Evolutionary conservation across 2,329 filamentous ascomycete species (phyloP).

Genomic region (Ceratocystis alfenasii): DNA sequence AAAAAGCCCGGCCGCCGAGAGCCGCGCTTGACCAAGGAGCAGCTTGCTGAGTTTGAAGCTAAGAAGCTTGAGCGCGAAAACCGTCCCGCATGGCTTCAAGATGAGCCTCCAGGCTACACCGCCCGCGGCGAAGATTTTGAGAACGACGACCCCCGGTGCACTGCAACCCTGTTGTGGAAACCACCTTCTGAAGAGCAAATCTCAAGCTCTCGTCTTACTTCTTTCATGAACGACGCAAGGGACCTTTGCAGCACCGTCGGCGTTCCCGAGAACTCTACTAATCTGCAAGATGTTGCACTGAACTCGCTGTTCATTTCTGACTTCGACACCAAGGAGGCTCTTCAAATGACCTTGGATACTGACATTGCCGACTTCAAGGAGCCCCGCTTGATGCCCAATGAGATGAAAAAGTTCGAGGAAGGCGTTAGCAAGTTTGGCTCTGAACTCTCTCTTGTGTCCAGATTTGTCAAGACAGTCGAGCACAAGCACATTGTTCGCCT

Average conservation of each 20-base stretch:
- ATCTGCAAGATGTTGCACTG: slow-evolving; percentile 74
- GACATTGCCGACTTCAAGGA: slow-evolving; percentile 69
- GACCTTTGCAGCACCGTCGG: slow-evolving; percentile 52
- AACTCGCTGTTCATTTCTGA: slow-evolving; percentile 58
- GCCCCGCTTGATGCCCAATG: slow-evolving; percentile 63
- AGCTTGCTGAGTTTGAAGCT: slow-evolving; percentile 64
- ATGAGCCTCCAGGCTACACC: slow-evolving; percentile 78
- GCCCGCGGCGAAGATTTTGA: slow-evolving; percentile 66
- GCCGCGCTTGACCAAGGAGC: slow-evolving; percentile 66
- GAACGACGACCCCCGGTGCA: slow-evolving; percentile 60
- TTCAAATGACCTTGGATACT: slow-evolving; percentile 55
- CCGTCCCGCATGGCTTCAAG: slow-evolving; percentile 85
- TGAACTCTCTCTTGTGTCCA: slow-evolving; percentile 70
- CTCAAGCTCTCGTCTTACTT: slow-evolving; percentile 51
- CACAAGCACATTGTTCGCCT: slow-evolving; percentile 70
- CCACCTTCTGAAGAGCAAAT: slow-evolving; percentile 48
- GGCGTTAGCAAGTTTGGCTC: slow-evolving; percentile 82
- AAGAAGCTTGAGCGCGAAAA: slow-evolving; percentile 69
- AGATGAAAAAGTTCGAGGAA: slow-evolving; percentile 85
- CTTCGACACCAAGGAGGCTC: slow-evolving; percentile 59
- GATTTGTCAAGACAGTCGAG: slow-evolving; percentile 72
- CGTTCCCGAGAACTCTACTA: slow-evolving; percentile 66
- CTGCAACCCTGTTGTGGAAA: slow-evolving; percentile 66
- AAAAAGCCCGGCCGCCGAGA: slow-evolving; percentile 76
- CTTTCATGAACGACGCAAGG: slow-evolving; percentile 63